phyloP scores from a whole-genome alignment of 164 flowering plant genomes.

The Litsea cubeba region DNA sequence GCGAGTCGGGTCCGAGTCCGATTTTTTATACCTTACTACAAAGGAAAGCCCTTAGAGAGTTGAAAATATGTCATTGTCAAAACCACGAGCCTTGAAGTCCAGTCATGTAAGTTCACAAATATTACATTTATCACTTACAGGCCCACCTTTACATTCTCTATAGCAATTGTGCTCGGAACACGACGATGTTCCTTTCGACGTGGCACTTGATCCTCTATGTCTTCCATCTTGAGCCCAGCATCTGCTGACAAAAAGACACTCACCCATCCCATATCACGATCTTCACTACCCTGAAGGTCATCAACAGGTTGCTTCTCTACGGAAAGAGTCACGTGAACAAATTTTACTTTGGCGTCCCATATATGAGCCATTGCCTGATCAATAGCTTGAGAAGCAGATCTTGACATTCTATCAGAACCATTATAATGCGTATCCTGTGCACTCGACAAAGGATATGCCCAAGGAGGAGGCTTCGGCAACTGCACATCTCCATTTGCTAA shows the following conservation, averaged over 20 bases:
- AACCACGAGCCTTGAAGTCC: too few species aligned
- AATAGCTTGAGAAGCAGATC: slow-evolving; percentile 89
- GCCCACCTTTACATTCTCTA: slow-evolving; percentile 95
- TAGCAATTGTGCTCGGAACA: slow-evolving; percentile 97
- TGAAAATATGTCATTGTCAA: too few species aligned
- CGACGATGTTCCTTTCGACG: slow-evolving; percentile 95
- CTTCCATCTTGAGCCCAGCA: slow-evolving; percentile 85
- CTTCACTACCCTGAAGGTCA: slow-evolving; percentile 8
- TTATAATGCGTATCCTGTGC: slow-evolving; percentile 56
- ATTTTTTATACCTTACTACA: too few species aligned
- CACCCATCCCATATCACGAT: slow-evolving; percentile 63
- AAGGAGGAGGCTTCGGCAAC: slow-evolving; percentile 93
- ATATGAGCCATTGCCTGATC: slow-evolving; percentile 94
- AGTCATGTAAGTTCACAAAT: too few species aligned
- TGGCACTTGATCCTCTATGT: slow-evolving; percentile 68
- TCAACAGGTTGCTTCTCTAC: slow-evolving; percentile 34
- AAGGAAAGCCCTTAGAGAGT: too few species aligned
- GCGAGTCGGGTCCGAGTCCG: too few species aligned
- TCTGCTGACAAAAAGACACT: slow-evolving; percentile 85
- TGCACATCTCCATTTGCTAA: slow-evolving; percentile 95
- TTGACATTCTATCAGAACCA: slow-evolving; percentile 82
- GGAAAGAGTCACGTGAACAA: slow-evolving; percentile 62
- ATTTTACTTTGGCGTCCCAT: slow-evolving; percentile 83
- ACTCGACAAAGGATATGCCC: slow-evolving; percentile 94
- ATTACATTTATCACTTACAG: slow-evolving; percentile 19